Percentiles rank a stretch among this genome's conserved stretches.
phyloP scores from a whole-genome alignment of 1,284 basidiomycete genomes.

The Ganoderma meredithae region DNA sequence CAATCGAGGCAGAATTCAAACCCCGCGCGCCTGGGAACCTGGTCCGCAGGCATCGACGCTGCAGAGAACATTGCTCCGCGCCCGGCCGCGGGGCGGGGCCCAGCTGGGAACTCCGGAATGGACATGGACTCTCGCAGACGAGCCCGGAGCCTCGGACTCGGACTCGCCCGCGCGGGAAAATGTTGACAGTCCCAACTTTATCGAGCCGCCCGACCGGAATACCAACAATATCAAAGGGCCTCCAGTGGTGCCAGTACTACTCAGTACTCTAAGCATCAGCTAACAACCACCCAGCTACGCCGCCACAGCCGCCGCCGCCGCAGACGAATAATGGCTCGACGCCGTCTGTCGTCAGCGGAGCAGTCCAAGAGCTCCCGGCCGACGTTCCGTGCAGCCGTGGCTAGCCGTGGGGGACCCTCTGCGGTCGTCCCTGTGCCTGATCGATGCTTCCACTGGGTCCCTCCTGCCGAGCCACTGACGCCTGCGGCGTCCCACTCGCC shows the following conservation, averaged over 20 bases:
- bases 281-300: too few species aligned
- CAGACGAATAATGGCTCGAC: background rate
- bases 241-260: too few species aligned
- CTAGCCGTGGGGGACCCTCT: background rate
- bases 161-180: background rate
- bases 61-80: background rate
- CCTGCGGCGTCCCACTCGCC: background rate
- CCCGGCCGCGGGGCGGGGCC: background rate
- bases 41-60: background rate
- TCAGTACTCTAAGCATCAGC: too few species aligned
- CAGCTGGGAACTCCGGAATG: conserved; percentile 4
- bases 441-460: conserved; percentile 15
- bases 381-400: conserved; percentile 7
- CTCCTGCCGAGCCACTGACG: conserved; percentile 8
- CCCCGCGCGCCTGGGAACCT: conserved; percentile 4
- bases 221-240: background rate
- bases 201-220: conserved; percentile 1
- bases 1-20: conserved; percentile 4
- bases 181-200: background rate
- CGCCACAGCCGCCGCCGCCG: background rate
- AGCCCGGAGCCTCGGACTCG: background rate
- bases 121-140: background rate
- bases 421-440: conserved; percentile 23
- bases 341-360: too few species aligned
- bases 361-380: background rate